Base-by-base conservation (phyloP, 1,284 basidiomycete species). In the Moniliella sp. region DNA sequence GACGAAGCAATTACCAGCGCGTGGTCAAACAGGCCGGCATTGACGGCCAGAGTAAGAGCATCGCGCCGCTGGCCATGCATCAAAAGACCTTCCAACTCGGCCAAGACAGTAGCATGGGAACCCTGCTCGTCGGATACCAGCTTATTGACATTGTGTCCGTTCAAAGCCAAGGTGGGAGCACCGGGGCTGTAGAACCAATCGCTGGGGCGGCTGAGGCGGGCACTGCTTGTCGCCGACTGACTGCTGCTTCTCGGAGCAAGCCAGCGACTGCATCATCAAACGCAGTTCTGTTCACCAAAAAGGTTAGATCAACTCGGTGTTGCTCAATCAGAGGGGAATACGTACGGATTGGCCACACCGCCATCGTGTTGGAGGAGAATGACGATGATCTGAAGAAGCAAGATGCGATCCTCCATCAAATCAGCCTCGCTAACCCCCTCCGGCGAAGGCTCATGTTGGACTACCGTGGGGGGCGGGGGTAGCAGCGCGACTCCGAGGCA, bases 1-100 rank as follows among this genome's bases (percentile, higher is more conserved):
- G 79, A 78, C 52, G 80, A 86, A 5, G 91, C 75, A 40, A 97
- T 86, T 29, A 94, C 66, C 70, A 97, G 74, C 1, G 91, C 91
- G 61, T 99, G 91, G 1, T 82, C 75, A 84, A 86, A 99, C 42
- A 97, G 64, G 46, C 72, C 76, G 56, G 84, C 72, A 38, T 83
- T 75, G 16, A 83, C 67, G 3, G 91, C 88, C 53, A 75, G 83
- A 36, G 76, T 74, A 48, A 82, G 83, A 0, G 91, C 91, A 42
- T 77, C 73, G 15, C 73, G 71, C 35, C 80, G 76, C 45, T 93
- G 75, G 10, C 91, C 91, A 28, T 72, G 35, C 18, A 52, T 36
- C 9, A 61, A 37, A 33, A 52, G 39, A 7, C 23, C 27, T 43
- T 59, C 50, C 16, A 61, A 35, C 30, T 45, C 39, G 18, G 50